Conservation (phyloP, 257 asterid species). For the Lycium barbarum region DNA sequence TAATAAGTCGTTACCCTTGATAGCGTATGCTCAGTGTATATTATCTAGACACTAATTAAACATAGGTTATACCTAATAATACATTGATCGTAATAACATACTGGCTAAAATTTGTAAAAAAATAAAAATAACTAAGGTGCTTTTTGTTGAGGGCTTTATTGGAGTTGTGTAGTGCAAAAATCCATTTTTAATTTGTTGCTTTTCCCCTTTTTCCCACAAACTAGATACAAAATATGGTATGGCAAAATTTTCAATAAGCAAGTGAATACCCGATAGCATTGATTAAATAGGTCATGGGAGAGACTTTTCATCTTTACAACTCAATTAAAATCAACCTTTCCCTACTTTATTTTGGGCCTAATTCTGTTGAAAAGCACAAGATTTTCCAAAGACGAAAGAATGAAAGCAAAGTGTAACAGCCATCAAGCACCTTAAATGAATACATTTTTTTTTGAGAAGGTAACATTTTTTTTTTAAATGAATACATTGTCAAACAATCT, state of each 20-base stretch:
- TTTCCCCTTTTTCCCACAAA: not conserved
- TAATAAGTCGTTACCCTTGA: no score
- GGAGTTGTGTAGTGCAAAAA: not conserved
- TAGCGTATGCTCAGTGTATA: no score
- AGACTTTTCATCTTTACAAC: not conserved
- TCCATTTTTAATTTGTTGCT: not conserved
- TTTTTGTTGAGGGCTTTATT: no score
- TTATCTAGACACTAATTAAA: no score
- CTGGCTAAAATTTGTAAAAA: no score
- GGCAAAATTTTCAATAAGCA: no score
- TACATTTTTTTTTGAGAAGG: not conserved
- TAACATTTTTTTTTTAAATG: not conserved
- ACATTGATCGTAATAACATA: no score
- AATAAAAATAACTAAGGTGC: no score
- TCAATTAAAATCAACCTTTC: not conserved
- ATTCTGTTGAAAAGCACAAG: constrained; percentile 11
- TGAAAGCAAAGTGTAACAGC: constrained; percentile 15
- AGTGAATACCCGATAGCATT: no score
- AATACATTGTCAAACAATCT: not conserved
- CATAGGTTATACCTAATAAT: no score
- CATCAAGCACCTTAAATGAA: not conserved
- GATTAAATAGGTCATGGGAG: no score
- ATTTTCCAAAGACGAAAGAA: not conserved
- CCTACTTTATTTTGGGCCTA: constrained; percentile 6
- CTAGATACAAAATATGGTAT: no score